These are phyloP conservation scores for Macrolepiota albuminosa DNA, from an alignment of 768 basidiomycete genomes.

Conservation along the genomic window DNA sequence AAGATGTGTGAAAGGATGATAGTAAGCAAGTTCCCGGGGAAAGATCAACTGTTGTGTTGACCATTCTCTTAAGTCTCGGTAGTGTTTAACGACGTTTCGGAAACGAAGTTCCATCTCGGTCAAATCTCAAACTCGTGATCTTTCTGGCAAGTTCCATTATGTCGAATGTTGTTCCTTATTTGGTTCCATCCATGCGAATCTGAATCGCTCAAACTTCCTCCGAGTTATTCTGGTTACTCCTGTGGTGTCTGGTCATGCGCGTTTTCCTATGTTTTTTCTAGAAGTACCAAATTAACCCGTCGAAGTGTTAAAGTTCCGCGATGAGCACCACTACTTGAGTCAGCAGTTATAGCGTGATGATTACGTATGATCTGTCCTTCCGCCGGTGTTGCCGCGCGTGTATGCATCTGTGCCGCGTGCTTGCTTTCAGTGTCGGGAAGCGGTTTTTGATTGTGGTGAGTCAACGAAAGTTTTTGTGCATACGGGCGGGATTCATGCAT, in stretches of 20 bases:
- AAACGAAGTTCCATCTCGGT: constrained; percentile 1
- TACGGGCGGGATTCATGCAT: background rate
- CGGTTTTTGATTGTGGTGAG: background rate
- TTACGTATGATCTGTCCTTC: constrained; percentile 5
- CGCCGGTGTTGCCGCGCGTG: constrained; percentile 1
- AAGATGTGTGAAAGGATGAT: constrained; percentile 4
- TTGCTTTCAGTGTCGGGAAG: background rate
- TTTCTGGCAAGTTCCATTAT: constrained; percentile 1
- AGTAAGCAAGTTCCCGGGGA: constrained; percentile 10
- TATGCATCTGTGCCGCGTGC: background rate
- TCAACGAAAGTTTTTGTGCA: background rate
- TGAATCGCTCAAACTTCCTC: background rate
- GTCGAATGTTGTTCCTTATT: constrained; percentile 9
- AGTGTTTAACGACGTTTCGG: constrained; percentile 5
- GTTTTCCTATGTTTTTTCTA: background rate
- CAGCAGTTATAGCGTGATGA: constrained; percentile 7
- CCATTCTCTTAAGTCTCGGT: constrained; percentile 4
- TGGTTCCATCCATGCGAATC: background rate
- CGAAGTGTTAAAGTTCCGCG: background rate
- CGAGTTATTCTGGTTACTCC: background rate
- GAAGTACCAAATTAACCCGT: background rate
- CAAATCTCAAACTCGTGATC: constrained; percentile 10
- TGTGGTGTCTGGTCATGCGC: background rate
- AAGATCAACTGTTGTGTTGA: background rate
- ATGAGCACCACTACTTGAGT: constrained; percentile 2